phyloP scores from a whole-genome alignment of 257 asterid species.

The Solanum medicagineum region DNA sequence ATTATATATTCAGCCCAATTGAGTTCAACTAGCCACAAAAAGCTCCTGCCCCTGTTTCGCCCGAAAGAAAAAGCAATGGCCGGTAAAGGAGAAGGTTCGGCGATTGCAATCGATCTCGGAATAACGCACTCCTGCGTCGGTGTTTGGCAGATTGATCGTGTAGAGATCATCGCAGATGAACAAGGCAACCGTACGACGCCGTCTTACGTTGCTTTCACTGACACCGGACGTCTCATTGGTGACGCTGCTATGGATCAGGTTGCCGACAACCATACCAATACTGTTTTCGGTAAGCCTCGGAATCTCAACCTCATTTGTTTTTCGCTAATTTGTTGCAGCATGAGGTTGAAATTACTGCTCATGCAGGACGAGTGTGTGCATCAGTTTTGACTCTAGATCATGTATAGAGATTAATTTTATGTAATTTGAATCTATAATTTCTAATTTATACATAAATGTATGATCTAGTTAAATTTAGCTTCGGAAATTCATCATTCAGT shows the following conservation, averaged over 20 bases:
- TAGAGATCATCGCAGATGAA: neutral
- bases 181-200: neutral
- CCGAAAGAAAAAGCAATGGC: neutral
- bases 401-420: neutral
- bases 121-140: neutral
- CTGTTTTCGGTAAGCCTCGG: neutral
- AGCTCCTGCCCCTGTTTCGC: neutral
- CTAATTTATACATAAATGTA: neutral
- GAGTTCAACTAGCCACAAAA: neutral
- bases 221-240: neutral
- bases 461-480: neutral
- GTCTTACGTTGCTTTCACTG: neutral
- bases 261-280: neutral
- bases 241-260: neutral
- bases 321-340: neutral
- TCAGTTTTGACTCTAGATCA: neutral
- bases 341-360: neutral
- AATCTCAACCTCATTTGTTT: neutral
- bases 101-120: neutral
- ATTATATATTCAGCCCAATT: neutral
- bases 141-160: neutral
- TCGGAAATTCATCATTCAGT: neutral
- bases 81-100: neutral
- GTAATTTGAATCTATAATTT: neutral
- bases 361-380: neutral